These are phyloP conservation scores for Astragalus glycyphyllos DNA, from an alignment of 306 rosid genomes.

Conservation along the genomic window DNA sequence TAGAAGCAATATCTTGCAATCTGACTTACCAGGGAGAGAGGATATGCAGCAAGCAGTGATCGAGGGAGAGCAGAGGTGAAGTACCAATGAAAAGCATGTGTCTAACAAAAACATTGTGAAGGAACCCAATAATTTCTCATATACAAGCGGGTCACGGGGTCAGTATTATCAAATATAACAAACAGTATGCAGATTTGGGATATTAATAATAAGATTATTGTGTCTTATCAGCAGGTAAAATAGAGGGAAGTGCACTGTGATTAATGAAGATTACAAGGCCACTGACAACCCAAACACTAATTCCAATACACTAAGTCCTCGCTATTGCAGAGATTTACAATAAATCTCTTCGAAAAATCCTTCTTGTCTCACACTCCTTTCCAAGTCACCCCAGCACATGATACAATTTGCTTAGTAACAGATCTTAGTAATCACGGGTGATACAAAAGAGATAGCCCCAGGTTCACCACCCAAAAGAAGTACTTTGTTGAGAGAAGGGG, in stretches of 20 bases:
- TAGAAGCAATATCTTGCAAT: slow-evolving; percentile 11
- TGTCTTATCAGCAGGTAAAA: slow-evolving; percentile 24
- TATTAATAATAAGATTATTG: neutral
- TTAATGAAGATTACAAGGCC: slow-evolving; percentile 6
- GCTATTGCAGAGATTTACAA: slow-evolving; percentile 11
- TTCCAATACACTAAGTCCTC: slow-evolving; percentile 17
- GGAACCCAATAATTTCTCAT: slow-evolving; percentile 47
- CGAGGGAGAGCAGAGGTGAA: slow-evolving; percentile 96
- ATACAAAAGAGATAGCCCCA: neutral
- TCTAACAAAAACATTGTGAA: slow-evolving; percentile 63
- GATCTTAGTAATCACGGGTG: slow-evolving; percentile 27
- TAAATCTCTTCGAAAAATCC: neutral
- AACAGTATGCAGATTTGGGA: slow-evolving; percentile 5
- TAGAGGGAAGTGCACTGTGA: slow-evolving; percentile 15
- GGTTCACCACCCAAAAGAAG: neutral
- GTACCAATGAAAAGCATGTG: slow-evolving; percentile 86
- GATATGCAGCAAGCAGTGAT: slow-evolving; percentile 86
- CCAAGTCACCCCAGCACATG: slow-evolving; percentile 5
- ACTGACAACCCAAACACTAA: slow-evolving; percentile 18
- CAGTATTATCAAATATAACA: slow-evolving; percentile 27
- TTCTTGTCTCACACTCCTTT: neutral
- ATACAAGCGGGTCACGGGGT: slow-evolving; percentile 19
- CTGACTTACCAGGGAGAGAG: slow-evolving; percentile 81
- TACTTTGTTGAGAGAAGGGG: slow-evolving; percentile 4
- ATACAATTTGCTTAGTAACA: slow-evolving; percentile 2